phyloP scores from a whole-genome alignment of 768 basidiomycete genomes.

The Psilocybe cyanescens region DNA sequence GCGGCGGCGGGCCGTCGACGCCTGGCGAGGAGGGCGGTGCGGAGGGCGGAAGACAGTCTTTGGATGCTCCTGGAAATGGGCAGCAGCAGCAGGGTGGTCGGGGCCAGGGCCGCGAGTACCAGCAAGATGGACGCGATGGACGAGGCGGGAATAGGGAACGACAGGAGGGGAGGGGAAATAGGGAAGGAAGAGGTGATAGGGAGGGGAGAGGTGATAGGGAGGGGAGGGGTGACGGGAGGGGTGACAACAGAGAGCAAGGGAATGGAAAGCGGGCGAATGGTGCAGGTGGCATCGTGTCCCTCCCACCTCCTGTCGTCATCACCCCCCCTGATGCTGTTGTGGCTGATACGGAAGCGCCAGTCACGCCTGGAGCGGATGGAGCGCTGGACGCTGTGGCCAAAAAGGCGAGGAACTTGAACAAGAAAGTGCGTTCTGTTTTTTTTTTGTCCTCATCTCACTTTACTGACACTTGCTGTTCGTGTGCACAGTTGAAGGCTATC shows the following conservation, averaged over 20 bases:
- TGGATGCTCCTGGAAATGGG: constrained; percentile 9
- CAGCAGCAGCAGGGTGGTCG: constrained; percentile 28
- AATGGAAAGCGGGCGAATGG: constrained; percentile 29
- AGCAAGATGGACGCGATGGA: neutral
- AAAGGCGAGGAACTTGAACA: constrained; percentile 92
- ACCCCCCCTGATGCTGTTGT: constrained; percentile 15
- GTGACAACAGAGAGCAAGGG: constrained; percentile 22
- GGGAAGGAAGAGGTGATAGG: constrained; percentile 36
- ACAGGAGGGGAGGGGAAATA: neutral
- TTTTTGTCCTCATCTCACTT: neutral
- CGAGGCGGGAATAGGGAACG: too few relatives aligned
- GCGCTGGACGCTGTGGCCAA: constrained; percentile 83
- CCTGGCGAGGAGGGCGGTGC: constrained; percentile 46
- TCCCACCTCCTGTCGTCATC: constrained; percentile 13
- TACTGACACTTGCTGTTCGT: neutral
- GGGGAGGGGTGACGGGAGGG: constrained; percentile 1
- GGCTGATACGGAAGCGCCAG: constrained; percentile 41
- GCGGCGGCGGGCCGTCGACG: constrained; percentile 13
- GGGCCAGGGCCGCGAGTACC: neutral
- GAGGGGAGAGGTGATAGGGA: constrained; percentile 4
- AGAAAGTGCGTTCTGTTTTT: constrained; percentile 69
- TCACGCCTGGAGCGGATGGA: constrained; percentile 57
- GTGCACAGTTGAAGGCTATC: constrained; percentile 91
- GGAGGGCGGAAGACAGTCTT: constrained; percentile 35
- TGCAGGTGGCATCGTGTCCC: constrained; percentile 15